A percentile compares a stretch with the other conserved stretches of the same genome.
Evolutionary conservation across 345 rosid genomes (phyloP).

Genomic region (Crucihimalaya himalaica): DNA sequence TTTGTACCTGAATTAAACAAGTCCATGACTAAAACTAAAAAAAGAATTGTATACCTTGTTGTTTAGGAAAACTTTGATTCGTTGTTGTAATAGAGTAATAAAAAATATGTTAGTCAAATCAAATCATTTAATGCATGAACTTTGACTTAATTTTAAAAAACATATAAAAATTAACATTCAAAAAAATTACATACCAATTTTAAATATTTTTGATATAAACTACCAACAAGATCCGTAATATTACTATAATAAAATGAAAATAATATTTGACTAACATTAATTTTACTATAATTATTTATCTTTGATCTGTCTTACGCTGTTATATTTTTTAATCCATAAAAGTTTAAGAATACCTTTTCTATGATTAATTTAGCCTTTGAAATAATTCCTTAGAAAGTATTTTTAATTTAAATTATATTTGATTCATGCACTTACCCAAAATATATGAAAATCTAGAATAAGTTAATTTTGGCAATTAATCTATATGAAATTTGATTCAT

Average conservation of each 20-base stretch:
- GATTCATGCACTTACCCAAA: not conserved
- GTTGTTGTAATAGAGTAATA: not conserved
- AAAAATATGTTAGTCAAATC: not conserved
- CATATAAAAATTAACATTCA: not conserved
- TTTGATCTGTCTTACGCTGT: not conserved
- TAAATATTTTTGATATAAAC: too few species aligned
- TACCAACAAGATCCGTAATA: too few species aligned
- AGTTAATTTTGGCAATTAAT: not conserved
- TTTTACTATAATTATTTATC: too few species aligned
- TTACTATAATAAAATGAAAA: too few species aligned
- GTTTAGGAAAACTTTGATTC: not conserved
- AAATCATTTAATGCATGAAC: not conserved
- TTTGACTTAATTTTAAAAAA: not conserved
- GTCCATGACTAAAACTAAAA: not conserved
- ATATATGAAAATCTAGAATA: not conserved
- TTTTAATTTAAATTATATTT: not conserved
- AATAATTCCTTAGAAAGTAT: not conserved
- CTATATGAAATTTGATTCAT: not conserved
- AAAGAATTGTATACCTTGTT: not conserved
- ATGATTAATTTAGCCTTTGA: not conserved
- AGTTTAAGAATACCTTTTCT: too few species aligned
- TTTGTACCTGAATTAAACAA: too few species aligned
- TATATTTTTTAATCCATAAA: not conserved
- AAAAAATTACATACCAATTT: too few species aligned
- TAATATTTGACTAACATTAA: too few species aligned